Evolutionary conservation across 2,329 filamentous ascomycete genomes (phyloP).

Genomic region (Ophiostoma piceae): DNA sequence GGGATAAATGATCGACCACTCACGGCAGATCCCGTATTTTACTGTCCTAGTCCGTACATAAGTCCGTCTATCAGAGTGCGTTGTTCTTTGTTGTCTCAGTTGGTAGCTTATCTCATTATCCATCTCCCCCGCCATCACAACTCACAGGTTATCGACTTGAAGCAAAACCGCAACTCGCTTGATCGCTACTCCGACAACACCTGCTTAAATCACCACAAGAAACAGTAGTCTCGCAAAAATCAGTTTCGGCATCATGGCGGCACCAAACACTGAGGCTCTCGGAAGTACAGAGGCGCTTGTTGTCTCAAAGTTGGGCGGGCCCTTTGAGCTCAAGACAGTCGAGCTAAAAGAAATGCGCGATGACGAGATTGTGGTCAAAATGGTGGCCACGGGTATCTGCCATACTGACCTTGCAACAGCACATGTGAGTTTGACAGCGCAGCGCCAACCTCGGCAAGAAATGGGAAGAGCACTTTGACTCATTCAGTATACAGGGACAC

Average conservation of each 20-base stretch:
- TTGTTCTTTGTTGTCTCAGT: background rate
- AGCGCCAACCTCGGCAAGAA: background rate
- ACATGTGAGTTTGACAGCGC: background rate
- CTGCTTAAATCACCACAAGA: background rate
- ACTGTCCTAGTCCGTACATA: background rate
- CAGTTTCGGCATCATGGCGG: background rate
- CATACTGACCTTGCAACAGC: conserved; percentile 28
- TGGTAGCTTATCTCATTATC: background rate
- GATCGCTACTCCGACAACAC: too few species aligned
- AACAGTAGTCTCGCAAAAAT: background rate
- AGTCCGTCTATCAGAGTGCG: background rate
- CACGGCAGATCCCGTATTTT: background rate
- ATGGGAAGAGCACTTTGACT: background rate
- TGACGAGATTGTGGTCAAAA: conserved; percentile 31
- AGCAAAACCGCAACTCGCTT: too few species aligned
- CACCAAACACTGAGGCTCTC: background rate
- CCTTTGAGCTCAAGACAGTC: conserved; percentile 10
- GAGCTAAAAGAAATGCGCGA: background rate
- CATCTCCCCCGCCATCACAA: background rate
- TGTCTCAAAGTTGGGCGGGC: background rate
- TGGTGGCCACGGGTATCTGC: conserved; percentile 31
- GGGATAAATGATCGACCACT: background rate
- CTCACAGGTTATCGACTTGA: background rate
- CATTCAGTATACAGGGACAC: background rate
- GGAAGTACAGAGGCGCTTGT: conserved; percentile 12